These are phyloP conservation scores for Phytophthora pistaciae DNA, from an alignment of 352 stramenopile species.

Conservation along the genomic window DNA sequence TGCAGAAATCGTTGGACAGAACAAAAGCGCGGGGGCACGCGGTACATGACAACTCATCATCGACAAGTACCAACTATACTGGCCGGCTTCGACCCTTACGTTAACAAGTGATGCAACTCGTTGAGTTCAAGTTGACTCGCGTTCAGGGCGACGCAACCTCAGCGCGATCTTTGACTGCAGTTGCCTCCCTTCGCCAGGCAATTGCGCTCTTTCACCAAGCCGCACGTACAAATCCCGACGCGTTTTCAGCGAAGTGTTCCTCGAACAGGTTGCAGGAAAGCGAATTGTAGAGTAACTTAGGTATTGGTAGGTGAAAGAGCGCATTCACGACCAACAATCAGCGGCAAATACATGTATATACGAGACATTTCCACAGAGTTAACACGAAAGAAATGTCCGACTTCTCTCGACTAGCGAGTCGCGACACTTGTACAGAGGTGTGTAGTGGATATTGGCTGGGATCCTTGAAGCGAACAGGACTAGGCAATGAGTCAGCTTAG, in stretches of 20 bases:
- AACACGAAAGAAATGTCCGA: background rate
- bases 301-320: background rate
- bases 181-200: slow-evolving; percentile 1
- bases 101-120: background rate
- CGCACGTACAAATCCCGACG: slow-evolving; percentile 4
- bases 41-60: too few species aligned
- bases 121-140: slow-evolving; percentile 9
- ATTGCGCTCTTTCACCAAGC: background rate
- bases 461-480: background rate
- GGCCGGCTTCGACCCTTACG: background rate
- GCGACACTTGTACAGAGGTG: background rate
- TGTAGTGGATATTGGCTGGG: background rate
- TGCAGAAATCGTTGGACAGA: too few species aligned
- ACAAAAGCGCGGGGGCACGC: too few species aligned
- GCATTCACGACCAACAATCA: background rate
- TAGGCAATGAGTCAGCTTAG: background rate
- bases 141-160: slow-evolving; percentile 17
- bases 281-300: background rate
- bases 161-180: slow-evolving; percentile 11
- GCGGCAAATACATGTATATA: background rate
- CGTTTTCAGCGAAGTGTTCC: slow-evolving; percentile 5
- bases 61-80: too few species aligned
- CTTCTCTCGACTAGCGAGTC: slow-evolving; percentile 2
- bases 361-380: background rate
- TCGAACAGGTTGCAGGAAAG: slow-evolving; percentile 7